A percentile compares a stretch with the other conserved stretches of the same genome.
Conservation (phyloP, 345 rosid genomes). For the Gossypium mustelinum region DNA sequence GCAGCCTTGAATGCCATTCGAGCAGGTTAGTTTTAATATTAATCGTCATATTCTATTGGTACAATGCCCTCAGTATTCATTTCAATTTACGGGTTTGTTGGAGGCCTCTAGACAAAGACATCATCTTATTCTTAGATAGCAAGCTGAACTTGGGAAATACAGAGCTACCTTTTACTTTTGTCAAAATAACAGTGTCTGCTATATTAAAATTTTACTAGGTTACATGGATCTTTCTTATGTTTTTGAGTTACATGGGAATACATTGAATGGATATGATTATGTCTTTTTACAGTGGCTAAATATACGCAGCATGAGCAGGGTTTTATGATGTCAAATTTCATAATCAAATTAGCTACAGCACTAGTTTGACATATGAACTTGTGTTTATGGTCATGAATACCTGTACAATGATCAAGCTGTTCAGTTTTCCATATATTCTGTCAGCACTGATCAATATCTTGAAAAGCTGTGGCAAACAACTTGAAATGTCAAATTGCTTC, state of each 20-base stretch:
- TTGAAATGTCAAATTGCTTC: background rate
- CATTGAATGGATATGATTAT: background rate
- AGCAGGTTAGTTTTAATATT: slow-evolving; percentile 48
- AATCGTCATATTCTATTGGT: background rate
- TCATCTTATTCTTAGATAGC: background rate
- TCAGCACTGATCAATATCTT: background rate
- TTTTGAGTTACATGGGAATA: background rate
- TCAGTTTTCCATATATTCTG: background rate
- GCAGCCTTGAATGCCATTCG: slow-evolving; percentile 64
- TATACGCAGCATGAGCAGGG: background rate
- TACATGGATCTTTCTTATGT: background rate
- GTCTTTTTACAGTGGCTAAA: background rate
- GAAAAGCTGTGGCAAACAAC: background rate
- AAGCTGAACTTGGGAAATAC: background rate
- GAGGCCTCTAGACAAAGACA: background rate
- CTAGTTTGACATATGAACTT: background rate
- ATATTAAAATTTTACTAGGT: too few relatives aligned
- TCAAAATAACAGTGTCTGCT: background rate
- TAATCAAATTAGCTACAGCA: background rate
- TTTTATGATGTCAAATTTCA: background rate
- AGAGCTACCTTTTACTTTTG: background rate
- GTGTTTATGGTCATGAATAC: background rate
- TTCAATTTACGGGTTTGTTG: background rate
- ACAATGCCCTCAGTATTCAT: background rate
- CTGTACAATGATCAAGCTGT: background rate